Evolutionary conservation across 2,329 filamentous ascomycete species (phyloP).

Genomic region (Fusarium albidum): DNA sequence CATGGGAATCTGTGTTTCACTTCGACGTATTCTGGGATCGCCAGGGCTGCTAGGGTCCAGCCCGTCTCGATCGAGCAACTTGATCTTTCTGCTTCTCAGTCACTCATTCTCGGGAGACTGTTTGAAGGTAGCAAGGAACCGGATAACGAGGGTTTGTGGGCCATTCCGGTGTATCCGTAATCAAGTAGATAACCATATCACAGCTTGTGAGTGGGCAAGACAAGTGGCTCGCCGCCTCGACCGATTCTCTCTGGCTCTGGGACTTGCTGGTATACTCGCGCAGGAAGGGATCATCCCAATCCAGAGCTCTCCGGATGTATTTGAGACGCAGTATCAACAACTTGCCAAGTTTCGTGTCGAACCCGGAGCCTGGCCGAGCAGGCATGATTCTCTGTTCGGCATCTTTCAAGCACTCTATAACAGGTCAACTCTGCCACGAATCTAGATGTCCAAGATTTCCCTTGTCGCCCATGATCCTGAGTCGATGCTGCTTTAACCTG

Average conservation of each 20-base stretch:
- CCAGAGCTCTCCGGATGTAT: neutral
- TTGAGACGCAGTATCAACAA: neutral
- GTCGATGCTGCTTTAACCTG: no score
- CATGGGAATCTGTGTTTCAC: neutral
- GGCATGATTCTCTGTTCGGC: neutral
- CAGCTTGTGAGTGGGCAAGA: neutral
- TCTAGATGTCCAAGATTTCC: no score
- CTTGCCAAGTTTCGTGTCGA: neutral
- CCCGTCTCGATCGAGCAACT: neutral
- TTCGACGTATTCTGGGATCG: neutral
- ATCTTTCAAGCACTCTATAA: neutral
- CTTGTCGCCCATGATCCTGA: no score
- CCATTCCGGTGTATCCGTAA: no score
- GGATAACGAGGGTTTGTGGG: neutral
- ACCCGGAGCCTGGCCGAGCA: neutral
- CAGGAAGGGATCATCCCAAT: neutral
- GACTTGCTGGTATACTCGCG: neutral
- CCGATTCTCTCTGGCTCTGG: neutral
- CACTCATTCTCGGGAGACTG: neutral
- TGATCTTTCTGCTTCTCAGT: neutral
- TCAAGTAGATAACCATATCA: neutral
- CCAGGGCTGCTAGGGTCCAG: accelerated
- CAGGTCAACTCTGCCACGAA: no score
- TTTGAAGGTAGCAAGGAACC: accelerated
- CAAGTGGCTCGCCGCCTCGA: neutral